Evolutionary conservation across 768 basidiomycete species (phyloP), one percentile per base, ranked within the genome.

Genomic region (Kondoa subrosea): DNA sequence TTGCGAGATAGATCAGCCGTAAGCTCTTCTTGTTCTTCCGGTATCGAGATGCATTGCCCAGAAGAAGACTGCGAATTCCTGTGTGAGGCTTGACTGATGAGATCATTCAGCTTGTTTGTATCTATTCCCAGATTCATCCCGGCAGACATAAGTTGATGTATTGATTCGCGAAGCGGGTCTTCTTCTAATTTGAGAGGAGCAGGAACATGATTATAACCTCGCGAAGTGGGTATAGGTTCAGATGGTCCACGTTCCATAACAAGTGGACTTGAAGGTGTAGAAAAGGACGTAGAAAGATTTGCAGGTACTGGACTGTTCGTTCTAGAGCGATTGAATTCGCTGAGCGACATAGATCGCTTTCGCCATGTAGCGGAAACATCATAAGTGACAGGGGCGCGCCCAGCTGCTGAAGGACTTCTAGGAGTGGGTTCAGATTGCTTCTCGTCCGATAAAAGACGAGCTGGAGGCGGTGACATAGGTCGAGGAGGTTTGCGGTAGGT

Each of bases 81-180:
- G 12, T 50, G 40, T 50, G 40, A 33, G 1, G 73, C 72, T 14
- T 68, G 67, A 61, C 68, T 68, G 40, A 74, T 71, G 21, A 74
- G 70, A 57, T 72, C 70, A 26, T 71, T 68, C 3, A 72, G 71
- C 68, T 71, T 68, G 34, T 72, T 70, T 0, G 69, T 64, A 17
- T 71, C 68, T 1, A 74, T 62, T 1, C 73, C 73, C 1, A 74
- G 67, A 16, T 68, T 71, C 17, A 70, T 69, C 2, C 72, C 73
- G 2, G 72, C 73, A 29, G 71, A 68, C 50, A 68, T 68, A 2
- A 74, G 57, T 56, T 70, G 63, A 2, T 66, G 65, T 69, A 74
- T 72, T 34, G 71, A 71, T 26, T 68, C 69, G 14, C 40, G 40
- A 8, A 50, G 21, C 56, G 58, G 25, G 64, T 64, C n/a, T n/a